Conservation (phyloP, 257 asterid genomes). For the Solanum arcanum region DNA sequence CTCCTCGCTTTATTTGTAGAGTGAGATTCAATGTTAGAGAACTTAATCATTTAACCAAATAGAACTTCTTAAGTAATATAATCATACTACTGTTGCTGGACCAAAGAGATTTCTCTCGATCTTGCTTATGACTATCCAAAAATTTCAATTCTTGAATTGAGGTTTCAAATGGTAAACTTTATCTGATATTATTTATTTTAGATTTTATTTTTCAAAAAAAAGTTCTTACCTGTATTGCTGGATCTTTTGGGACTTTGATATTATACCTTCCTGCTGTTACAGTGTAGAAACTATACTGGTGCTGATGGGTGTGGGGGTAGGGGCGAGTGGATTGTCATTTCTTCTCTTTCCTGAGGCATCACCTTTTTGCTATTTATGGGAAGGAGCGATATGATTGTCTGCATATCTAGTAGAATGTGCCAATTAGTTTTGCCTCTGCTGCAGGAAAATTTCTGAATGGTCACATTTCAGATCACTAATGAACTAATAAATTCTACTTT, state of each 20-base stretch:
- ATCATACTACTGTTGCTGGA: neutral
- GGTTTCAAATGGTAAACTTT: neutral
- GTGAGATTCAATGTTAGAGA: neutral
- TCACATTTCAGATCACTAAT: neutral
- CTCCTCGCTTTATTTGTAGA: neutral
- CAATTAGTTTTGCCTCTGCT: neutral
- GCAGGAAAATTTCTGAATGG: neutral
- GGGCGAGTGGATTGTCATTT: neutral
- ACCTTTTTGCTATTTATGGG: neutral
- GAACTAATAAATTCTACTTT: neutral
- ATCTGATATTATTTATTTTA: neutral
- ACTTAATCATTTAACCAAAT: neutral
- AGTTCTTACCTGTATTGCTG: neutral
- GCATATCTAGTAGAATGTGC: neutral
- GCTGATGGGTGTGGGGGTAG: neutral
- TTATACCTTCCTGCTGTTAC: neutral
- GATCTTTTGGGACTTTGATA: neutral
- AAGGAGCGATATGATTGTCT: neutral
- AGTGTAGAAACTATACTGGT: neutral
- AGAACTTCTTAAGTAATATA: neutral
- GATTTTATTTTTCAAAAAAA: neutral
- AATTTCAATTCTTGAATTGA: neutral
- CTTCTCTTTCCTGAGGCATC: neutral
- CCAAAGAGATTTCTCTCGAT: neutral
- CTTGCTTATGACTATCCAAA: neutral